Conservation (phyloP, 2,329 filamentous ascomycete genomes). For the Coniochaeta ligniaria region DNA sequence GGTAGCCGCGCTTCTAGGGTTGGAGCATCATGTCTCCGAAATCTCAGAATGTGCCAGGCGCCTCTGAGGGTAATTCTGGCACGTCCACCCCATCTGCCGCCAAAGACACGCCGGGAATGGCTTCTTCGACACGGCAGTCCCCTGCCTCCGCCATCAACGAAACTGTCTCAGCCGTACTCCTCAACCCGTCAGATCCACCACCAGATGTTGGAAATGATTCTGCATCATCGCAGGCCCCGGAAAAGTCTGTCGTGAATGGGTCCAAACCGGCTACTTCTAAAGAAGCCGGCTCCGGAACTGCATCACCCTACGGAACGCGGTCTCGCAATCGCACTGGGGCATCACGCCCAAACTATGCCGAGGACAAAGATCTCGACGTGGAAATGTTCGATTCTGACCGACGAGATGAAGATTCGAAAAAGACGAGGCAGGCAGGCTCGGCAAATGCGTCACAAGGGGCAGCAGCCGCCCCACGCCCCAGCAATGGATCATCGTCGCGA, state of each 20-base stretch:
- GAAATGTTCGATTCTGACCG: constrained; percentile 67
- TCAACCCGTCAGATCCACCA: constrained; percentile 22
- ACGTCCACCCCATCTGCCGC: constrained; percentile 13
- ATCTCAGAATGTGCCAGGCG: constrained; percentile 21
- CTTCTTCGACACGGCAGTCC: constrained; percentile 17
- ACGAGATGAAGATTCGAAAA: constrained; percentile 51
- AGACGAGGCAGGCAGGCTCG: constrained; percentile 29
- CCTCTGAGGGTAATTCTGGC: constrained; percentile 19
- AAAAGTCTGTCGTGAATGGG: constrained; percentile 36
- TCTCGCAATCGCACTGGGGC: constrained; percentile 81
- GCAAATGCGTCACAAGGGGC: constrained; percentile 11
- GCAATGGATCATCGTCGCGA: constrained; percentile 16
- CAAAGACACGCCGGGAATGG: constrained; percentile 17
- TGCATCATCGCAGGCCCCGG: constrained; percentile 31
- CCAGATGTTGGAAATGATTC: constrained; percentile 1
- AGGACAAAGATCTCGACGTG: constrained; percentile 84
- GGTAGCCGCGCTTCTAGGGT: constrained; percentile 1
- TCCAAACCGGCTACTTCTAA: constrained; percentile 35
- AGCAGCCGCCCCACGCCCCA: constrained; percentile 11
- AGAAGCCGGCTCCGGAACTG: constrained; percentile 41
- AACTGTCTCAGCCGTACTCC: constrained; percentile 17
- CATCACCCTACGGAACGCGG: constrained; percentile 81
- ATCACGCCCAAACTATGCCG: constrained; percentile 87
- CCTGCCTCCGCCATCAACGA: constrained; percentile 13
- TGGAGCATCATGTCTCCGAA: constrained; percentile 26